phyloP scores from a whole-genome alignment of 169 alveolate species.

The Sarcocystis neurona region DNA sequence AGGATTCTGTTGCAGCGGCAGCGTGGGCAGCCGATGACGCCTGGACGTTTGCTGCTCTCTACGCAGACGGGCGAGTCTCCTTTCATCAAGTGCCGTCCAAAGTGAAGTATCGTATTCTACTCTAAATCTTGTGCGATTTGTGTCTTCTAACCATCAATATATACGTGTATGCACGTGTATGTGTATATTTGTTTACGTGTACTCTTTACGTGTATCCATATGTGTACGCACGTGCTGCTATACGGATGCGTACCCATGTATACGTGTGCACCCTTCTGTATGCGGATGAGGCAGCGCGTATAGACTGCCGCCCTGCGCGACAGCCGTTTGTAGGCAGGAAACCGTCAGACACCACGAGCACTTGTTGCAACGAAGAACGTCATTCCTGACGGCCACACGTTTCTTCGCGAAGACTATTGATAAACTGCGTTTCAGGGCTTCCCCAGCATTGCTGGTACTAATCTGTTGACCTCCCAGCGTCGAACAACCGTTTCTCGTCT shows the following conservation, averaged over 20 bases:
- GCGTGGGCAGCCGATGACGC: slow-evolving; percentile 87
- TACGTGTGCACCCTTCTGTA: background rate
- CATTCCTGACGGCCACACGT: too few species aligned
- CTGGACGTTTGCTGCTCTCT: slow-evolving; percentile 86
- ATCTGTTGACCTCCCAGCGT: too few species aligned
- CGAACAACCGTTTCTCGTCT: too few species aligned
- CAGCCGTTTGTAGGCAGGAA: too few species aligned
- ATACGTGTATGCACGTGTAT: background rate
- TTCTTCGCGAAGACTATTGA: too few species aligned
- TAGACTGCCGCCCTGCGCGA: too few species aligned
- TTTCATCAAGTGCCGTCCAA: slow-evolving; percentile 82
- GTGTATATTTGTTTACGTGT: too few species aligned
- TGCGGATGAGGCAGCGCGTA: background rate
- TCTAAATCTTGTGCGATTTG: slow-evolving; percentile 54
- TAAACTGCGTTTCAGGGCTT: too few species aligned
- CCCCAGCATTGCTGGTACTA: too few species aligned
- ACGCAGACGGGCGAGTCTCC: slow-evolving; percentile 82
- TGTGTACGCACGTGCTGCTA: background rate
- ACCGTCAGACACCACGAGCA: too few species aligned
- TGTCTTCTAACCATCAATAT: background rate
- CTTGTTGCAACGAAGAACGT: too few species aligned
- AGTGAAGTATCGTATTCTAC: slow-evolving; percentile 81
- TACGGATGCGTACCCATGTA: background rate
- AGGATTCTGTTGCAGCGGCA: slow-evolving; percentile 81
- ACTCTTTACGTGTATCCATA: too few species aligned